Percentiles rank a stretch among this genome's conserved stretches.
These are phyloP conservation scores for Pestalotiopsis sp. DNA, from an alignment of 2,329 filamentous ascomycete genomes.

Conservation along the genomic window DNA sequence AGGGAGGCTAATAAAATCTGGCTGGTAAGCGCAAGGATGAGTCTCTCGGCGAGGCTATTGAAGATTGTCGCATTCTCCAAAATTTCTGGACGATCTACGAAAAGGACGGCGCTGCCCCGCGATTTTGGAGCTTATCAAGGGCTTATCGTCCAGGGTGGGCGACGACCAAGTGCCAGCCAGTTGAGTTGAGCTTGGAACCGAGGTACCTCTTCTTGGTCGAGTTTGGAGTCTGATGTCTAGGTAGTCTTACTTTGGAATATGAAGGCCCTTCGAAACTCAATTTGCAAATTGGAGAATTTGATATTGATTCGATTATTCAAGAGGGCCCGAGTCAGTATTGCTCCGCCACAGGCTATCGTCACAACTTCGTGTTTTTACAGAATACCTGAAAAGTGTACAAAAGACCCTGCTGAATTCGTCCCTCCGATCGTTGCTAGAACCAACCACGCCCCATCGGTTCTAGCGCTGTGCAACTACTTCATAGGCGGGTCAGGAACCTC, in stretches of 20 bases:
- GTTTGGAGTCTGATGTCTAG: too few relatives aligned
- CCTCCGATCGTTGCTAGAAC: neutral
- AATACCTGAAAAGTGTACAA: too few relatives aligned
- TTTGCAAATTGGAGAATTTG: neutral
- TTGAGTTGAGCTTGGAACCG: neutral
- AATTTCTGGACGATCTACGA: neutral
- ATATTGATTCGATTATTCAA: too few relatives aligned
- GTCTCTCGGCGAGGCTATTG: conserved; percentile 3
- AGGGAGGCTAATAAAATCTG: neutral
- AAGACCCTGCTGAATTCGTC: neutral
- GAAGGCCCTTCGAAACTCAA: too few relatives aligned
- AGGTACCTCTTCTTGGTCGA: neutral
- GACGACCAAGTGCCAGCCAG: conserved; percentile 6
- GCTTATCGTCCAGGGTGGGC: conserved; percentile 7
- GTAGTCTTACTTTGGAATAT: too few relatives aligned
- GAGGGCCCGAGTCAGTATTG: too few relatives aligned
- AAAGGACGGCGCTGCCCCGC: conserved; percentile 4
- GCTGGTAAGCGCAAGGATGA: neutral
- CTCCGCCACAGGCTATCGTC: too few relatives aligned
- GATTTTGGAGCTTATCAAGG: conserved; percentile 4
- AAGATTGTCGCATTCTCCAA: neutral
- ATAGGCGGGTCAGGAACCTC: neutral
- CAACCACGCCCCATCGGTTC: neutral
- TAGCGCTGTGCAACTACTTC: neutral
- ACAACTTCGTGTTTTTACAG: too few relatives aligned